Conservation (phyloP, 2,329 filamentous ascomycete species). For the Neofusicoccum umdonicola region DNA sequence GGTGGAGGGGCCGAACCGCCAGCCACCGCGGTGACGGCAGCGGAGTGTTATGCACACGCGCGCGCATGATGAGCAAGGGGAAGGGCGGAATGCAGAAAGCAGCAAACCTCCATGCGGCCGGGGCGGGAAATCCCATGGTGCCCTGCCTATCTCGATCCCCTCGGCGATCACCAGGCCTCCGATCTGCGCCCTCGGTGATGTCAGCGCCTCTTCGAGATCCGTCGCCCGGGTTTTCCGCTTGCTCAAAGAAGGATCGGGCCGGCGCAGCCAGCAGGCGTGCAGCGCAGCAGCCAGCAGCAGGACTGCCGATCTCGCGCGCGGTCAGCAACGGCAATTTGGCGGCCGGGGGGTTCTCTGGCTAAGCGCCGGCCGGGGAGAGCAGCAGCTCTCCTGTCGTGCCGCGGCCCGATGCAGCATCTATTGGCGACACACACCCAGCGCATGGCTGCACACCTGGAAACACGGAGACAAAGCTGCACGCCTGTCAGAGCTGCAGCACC, state of each 20-base stretch:
- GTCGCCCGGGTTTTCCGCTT: background rate
- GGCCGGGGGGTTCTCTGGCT: background rate
- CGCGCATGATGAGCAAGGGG: too few species aligned
- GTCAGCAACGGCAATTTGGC: too few species aligned
- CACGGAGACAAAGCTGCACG: background rate
- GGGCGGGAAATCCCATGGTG: too few species aligned
- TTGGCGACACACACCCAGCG: conserved; percentile 1
- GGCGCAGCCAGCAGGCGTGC: background rate
- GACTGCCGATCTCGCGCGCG: too few species aligned
- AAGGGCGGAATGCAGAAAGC: too few species aligned
- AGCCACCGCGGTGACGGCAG: background rate
- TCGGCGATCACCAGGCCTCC: too few species aligned
- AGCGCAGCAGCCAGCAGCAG: background rate
- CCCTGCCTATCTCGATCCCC: background rate
- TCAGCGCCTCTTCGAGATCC: background rate
- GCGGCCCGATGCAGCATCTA: background rate
- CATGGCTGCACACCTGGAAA: background rate
- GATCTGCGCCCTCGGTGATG: too few species aligned
- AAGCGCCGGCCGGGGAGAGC: background rate
- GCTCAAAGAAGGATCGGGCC: background rate
- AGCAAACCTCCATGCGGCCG: too few species aligned
- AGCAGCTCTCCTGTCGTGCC: background rate
- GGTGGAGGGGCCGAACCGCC: background rate
- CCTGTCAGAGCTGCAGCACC: background rate
- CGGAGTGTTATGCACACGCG: too few species aligned